phyloP scores from a whole-genome alignment of 176 grass and related monocot species.

The Cenchrus americanus region DNA sequence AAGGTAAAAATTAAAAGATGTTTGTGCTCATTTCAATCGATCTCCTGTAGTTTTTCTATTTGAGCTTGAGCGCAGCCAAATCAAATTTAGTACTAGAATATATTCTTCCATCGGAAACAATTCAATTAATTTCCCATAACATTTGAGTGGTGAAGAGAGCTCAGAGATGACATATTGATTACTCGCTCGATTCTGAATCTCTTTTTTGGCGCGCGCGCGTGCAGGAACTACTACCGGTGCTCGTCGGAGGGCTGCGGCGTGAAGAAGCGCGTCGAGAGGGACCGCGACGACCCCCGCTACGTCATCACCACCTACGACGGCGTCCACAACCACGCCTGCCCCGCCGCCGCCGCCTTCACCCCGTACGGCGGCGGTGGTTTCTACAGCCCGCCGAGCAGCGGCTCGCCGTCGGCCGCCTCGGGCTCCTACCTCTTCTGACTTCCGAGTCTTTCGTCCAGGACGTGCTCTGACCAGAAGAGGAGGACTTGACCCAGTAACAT shows the following conservation, averaged over 20 bases:
- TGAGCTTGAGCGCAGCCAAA: neutral
- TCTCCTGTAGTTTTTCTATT: neutral
- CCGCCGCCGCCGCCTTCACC: slow-evolving; percentile 8
- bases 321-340: slow-evolving; percentile 63
- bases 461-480: neutral
- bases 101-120: neutral
- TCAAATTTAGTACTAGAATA: neutral
- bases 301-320: slow-evolving; percentile 76
- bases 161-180: neutral
- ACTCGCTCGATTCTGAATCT: neutral
- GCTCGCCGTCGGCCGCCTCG: slow-evolving; percentile 41
- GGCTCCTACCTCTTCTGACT: slow-evolving; percentile 39
- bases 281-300: slow-evolving; percentile 54
- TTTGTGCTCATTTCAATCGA: neutral
- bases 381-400: slow-evolving; percentile 43
- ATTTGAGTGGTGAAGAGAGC: neutral
- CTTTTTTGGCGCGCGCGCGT: neutral
- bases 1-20: slow-evolving; percentile 41
- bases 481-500: neutral
- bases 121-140: neutral
- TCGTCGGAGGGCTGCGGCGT: slow-evolving; percentile 58
- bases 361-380: slow-evolving; percentile 25
- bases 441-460: neutral
- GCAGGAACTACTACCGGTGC: slow-evolving; percentile 76
- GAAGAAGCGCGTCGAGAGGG: slow-evolving; percentile 73